phyloP scores from a whole-genome alignment of 2,329 filamentous ascomycete species.

The Triangularia setosa region DNA sequence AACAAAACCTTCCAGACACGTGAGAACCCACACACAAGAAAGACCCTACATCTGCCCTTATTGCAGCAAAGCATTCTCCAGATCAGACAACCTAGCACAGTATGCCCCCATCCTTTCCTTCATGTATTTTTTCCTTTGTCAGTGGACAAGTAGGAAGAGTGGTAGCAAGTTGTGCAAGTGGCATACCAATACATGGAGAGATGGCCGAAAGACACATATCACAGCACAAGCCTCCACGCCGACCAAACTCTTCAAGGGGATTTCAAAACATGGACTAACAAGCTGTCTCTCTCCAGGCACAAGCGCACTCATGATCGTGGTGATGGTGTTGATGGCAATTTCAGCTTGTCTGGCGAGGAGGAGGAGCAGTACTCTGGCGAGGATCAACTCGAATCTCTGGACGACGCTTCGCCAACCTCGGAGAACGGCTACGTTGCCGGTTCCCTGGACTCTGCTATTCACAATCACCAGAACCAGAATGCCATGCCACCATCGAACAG shows the following conservation, averaged over 20 bases:
- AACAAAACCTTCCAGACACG: slow-evolving; percentile 67
- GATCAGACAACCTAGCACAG: slow-evolving; percentile 98
- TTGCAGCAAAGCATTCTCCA: slow-evolving; percentile 97
- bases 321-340: slow-evolving; percentile 54
- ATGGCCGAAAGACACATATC: slow-evolving; percentile 32
- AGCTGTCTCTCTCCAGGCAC: slow-evolving; percentile 62
- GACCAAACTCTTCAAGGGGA: slow-evolving; percentile 12
- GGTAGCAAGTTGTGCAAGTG: slow-evolving; percentile 40
- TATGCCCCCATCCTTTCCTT: slow-evolving; percentile 52
- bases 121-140: slow-evolving; percentile 33
- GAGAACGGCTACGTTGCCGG: slow-evolving; percentile 58
- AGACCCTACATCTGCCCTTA: slow-evolving; percentile 95
- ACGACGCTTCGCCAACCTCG: slow-evolving; percentile 72
- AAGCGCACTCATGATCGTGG: slow-evolving; percentile 69
- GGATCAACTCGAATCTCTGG: slow-evolving; percentile 75
- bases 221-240: slow-evolving; percentile 33
- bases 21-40: slow-evolving; percentile 98
- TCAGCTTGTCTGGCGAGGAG: slow-evolving; percentile 74
- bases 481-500: slow-evolving; percentile 29
- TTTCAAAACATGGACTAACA: slow-evolving; percentile 34
- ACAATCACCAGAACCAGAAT: slow-evolving; percentile 29
- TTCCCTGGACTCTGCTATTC: slow-evolving; percentile 46
- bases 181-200: slow-evolving; percentile 33
- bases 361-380: slow-evolving; percentile 80
- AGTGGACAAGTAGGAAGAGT: slow-evolving; percentile 34